Base-by-base conservation (phyloP, 306 rosid genomes). In the Ziziphus jujuba region DNA sequence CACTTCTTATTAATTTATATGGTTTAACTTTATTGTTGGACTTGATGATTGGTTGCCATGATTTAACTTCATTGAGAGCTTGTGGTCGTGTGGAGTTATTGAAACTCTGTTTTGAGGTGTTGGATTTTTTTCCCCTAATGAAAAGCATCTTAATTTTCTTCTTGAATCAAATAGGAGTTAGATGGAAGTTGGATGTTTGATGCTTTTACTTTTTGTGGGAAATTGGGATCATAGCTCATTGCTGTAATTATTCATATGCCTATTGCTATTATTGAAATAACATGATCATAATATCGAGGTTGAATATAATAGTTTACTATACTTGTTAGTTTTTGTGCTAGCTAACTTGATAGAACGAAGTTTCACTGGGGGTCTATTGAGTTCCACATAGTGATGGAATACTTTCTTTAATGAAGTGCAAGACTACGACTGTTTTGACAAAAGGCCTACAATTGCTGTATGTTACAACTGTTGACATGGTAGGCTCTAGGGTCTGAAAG, bases 31-130 rank as follows among this genome's bases (percentile, higher is more conserved):
- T 19, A 11, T 22, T 13, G 51, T n/a, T 12, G 10, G 44, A 67
- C 55, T 67, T 67, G 14, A 7, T 67, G 63, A 36, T 11, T 25
- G 34, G 56, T 56, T 68, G 24, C 52, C 23, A 4, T 43, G 33
- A 12, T 9, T 40, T 40, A 40, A 10, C 45, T 40, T 40, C 15
- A 40, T 40, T 40, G 45, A 40, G 45, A 40, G 45, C 45, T 40
- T 40, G 45, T 10, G 45, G 45, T 40, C 45, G 2, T 40, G 45
- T 10, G 45, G 45, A 8, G 45, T 21, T 15, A 17, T 2, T 9
- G 9, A 51, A 8, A 16, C 20, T 34, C 33, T 24, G 1, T n/a
- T 28, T 20, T 43, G 55, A 10, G 55, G 1, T 35, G 11, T 19
- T 38, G 17, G 19, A 11, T 12, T 10, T 16, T 33, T 9, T 34